Evolutionary conservation across 805 yeast species (phyloP).

Genomic region (Wickerhamiella kazuoi): DNA sequence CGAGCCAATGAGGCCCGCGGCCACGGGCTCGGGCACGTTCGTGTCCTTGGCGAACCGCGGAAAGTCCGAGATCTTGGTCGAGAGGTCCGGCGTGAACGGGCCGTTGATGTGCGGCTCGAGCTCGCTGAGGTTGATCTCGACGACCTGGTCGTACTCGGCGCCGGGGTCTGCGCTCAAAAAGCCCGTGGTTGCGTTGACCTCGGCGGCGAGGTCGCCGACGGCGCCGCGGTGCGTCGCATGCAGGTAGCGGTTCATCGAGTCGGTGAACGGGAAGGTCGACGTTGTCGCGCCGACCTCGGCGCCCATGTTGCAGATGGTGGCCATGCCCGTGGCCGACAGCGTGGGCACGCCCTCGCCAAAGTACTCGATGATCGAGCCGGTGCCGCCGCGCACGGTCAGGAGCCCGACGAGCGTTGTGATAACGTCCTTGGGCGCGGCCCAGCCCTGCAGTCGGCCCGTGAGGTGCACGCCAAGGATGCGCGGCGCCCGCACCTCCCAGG

Average conservation of each 20-base stretch:
- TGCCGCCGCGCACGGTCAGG: slow-evolving; percentile 93
- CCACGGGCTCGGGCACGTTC: slow-evolving; percentile 72
- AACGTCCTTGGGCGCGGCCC: slow-evolving; percentile 96
- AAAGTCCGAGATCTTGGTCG: slow-evolving; percentile 78
- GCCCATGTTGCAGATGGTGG: slow-evolving; percentile 98
- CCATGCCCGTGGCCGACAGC: slow-evolving; percentile 96
- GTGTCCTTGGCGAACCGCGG: slow-evolving; percentile 50
- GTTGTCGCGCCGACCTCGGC: slow-evolving; percentile 99
- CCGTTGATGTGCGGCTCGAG: slow-evolving; percentile 95
- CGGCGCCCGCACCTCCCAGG: slow-evolving; percentile 99
- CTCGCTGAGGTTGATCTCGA: slow-evolving; percentile 71
- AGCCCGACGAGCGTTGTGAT: slow-evolving; percentile 83
- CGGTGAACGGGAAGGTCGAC: slow-evolving; percentile 87
- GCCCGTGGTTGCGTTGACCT: slow-evolving; percentile 34
- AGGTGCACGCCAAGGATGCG: slow-evolving; percentile 84
- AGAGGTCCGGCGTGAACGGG: slow-evolving; percentile 95
- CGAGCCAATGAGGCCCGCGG: slow-evolving; percentile 93
- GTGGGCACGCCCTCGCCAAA: slow-evolving; percentile 86
- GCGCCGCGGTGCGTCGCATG: slow-evolving; percentile 68
- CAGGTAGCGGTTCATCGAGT: slow-evolving; percentile 61
- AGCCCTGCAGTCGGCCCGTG: slow-evolving; percentile 75
- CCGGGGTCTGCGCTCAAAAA: slow-evolving; percentile 72
- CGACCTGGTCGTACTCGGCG: slow-evolving; percentile 78
- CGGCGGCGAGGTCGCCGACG: slow-evolving; percentile 64
- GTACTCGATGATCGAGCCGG: slow-evolving; percentile 90